Base-by-base conservation (phyloP, 345 rosid genomes). In the Rhodomyrtus tomentosa region DNA sequence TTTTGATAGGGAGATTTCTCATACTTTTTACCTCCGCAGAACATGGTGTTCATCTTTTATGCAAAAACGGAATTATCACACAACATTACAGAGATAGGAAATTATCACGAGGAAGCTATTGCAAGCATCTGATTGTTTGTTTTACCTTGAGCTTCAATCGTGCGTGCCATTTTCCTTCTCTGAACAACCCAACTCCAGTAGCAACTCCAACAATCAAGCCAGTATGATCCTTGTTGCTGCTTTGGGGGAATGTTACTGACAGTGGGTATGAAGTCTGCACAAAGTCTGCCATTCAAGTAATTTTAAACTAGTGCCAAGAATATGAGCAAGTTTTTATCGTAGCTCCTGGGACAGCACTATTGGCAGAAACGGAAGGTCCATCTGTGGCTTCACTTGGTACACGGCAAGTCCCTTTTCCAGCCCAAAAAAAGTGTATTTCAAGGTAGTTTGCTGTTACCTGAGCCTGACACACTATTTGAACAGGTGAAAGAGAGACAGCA, bases 191-290 rank as follows among this genome's bases (percentile, higher is more conserved):
- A 56, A 89, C 89, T 38, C 94, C 95, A 59, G 90, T 92, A 85
- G 90, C 85, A 45, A 89, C 85, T 42, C 98, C 99, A 38, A 89
- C 93, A 76, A 93, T 88, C 51, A 91, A 50, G 50, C 95, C 91
- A 10, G 92, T 88, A 14, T 56, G 85, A 80, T 84, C 83, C 85
- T 89, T 92, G 83, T 88, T 68, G 25, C 40, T 83, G 51, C 74
- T n/a, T 58, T 38, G 95, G 95, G 84, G 90, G 84, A 25, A 55
- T 91, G 90, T 92, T 90, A 38, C 84, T 87, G 32, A 93, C 96
- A 54, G 92, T 91, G 52, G 99, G 97, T 84, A 3, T 38, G 84
- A 95, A 95, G 87, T 92, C 96, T 94, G 92, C 87, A 88, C 55
- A 81, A 80, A 83, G 74, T 42, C 32, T 68, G 85, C 55, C 79